Conservation (phyloP, 805 yeast species). For the Saccharomycopsis javanensis region DNA sequence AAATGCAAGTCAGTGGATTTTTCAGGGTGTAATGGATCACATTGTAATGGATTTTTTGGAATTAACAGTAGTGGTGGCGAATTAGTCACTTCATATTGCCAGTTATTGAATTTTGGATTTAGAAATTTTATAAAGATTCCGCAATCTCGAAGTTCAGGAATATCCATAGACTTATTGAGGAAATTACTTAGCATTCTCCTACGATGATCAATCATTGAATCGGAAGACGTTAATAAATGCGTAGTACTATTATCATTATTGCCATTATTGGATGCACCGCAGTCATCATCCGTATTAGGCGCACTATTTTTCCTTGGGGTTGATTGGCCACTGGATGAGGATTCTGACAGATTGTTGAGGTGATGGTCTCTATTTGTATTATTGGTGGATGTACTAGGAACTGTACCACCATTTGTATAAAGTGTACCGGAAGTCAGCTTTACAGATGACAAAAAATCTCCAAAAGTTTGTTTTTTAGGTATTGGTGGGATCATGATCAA, state of each 20-base stretch:
- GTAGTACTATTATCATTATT: constrained; percentile 22
- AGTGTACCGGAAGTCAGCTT: constrained; percentile 4
- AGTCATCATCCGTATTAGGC: not conserved
- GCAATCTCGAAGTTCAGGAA: constrained; percentile 45
- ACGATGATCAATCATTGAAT: constrained; percentile 50
- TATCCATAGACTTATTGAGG: constrained; percentile 60
- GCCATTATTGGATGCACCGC: constrained; percentile 31
- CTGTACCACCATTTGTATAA: not conserved
- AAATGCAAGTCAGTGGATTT: constrained; percentile 10
- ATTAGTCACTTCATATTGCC: constrained; percentile 59
- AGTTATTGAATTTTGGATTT: constrained; percentile 66
- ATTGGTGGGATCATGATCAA: constrained; percentile 85
- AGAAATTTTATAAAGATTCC: constrained; percentile 66
- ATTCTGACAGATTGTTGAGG: constrained; percentile 1
- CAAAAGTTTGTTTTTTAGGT: constrained; percentile 66
- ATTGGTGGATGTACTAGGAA: not conserved
- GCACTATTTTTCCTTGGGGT: constrained; percentile 1
- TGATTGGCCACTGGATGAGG: not conserved
- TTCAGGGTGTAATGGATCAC: constrained; percentile 19
- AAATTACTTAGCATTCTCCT: constrained; percentile 69
- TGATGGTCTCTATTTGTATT: constrained; percentile 2
- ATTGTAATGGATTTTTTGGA: constrained; percentile 17
- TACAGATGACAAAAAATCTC: constrained; percentile 11
- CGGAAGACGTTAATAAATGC: not conserved
- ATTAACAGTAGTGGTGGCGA: constrained; percentile 37